phyloP scores from a whole-genome alignment of 495 filamentous ascomycete species.

The Podospora pseudoanserina region DNA sequence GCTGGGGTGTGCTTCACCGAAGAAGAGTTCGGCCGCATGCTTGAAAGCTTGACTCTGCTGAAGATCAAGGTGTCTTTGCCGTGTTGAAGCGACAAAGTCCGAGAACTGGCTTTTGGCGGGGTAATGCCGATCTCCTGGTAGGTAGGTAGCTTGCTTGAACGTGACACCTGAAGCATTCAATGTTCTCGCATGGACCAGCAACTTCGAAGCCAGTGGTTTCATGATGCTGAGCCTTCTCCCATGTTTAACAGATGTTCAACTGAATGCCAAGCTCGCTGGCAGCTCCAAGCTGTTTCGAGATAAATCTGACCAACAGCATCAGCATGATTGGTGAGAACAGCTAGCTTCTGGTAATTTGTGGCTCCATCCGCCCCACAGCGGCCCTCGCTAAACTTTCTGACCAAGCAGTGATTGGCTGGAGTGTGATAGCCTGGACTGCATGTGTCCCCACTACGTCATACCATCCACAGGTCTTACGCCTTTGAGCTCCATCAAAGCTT shows the following conservation, averaged over 20 bases:
- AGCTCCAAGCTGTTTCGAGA: slow-evolving; percentile 2
- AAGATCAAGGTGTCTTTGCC: neutral
- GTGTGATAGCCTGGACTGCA: neutral
- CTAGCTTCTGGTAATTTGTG: neutral
- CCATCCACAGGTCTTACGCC: neutral
- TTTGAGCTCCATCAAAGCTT: neutral
- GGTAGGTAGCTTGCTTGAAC: neutral
- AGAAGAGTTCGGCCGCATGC: neutral
- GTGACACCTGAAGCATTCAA: neutral
- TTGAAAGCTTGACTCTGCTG: neutral
- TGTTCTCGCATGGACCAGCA: neutral
- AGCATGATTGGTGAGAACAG: slow-evolving; percentile 10
- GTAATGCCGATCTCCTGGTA: neutral
- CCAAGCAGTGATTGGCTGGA: neutral
- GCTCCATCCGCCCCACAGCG: slow-evolving; percentile 7
- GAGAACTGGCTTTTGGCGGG: neutral
- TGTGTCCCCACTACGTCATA: slow-evolving; percentile 6
- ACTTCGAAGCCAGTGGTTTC: neutral
- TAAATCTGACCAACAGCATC: slow-evolving; percentile 12
- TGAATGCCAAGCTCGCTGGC: neutral
- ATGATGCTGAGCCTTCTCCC: neutral
- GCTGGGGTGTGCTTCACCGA: neutral
- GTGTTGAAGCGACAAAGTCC: neutral
- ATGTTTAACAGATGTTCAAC: neutral
- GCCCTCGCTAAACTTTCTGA: neutral